Conservation (phyloP, 768 basidiomycete genomes). For the Fomitopsis pulvina region DNA sequence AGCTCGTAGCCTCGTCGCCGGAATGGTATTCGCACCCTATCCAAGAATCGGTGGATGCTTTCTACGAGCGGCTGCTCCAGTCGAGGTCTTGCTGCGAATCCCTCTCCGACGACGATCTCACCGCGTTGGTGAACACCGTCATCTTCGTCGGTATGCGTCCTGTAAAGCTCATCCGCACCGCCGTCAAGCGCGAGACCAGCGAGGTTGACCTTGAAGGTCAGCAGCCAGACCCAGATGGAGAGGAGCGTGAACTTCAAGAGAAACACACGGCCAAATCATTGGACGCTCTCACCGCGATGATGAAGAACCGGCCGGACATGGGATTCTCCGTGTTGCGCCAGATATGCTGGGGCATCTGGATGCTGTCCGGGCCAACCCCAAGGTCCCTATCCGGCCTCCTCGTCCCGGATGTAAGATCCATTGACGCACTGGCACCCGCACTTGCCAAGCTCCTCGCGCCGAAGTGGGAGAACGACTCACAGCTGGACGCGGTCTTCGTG, state of each 20-base stretch:
- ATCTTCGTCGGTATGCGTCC: background rate
- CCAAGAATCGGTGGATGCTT: background rate
- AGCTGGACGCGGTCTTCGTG: background rate
- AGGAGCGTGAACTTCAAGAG: background rate
- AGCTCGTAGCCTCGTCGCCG: background rate
- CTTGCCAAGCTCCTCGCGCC: background rate
- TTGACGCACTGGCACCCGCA: background rate
- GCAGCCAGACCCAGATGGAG: background rate
- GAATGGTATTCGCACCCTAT: background rate
- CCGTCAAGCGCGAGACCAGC: background rate
- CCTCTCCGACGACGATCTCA: background rate
- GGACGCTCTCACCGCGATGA: background rate
- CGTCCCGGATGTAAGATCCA: background rate
- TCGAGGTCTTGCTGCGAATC: no score
- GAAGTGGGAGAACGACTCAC: background rate
- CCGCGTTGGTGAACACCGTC: background rate
- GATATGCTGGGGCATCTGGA: slow-evolving; percentile 2
- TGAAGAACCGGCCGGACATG: background rate
- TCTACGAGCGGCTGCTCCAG: background rate
- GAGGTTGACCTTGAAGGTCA: background rate
- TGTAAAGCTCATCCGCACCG: no score
- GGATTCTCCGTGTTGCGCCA: background rate
- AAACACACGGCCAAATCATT: background rate
- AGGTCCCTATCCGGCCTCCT: background rate
- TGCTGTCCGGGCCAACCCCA: background rate